Evolutionary conservation across 2,329 filamentous ascomycete species (phyloP).

Genomic region (Penicillium decumbens): DNA sequence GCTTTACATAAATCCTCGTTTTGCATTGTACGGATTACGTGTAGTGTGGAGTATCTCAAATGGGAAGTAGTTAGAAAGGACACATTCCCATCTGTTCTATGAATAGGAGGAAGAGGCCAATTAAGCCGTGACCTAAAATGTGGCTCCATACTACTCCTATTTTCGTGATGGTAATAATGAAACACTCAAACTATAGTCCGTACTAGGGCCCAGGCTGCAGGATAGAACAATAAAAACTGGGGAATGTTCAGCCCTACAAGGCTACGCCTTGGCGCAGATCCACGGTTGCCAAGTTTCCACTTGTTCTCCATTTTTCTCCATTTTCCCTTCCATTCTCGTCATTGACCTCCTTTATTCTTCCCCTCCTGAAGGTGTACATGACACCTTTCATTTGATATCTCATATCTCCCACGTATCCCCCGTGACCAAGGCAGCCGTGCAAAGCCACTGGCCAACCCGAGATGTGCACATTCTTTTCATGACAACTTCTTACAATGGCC

Average conservation of each 20-base stretch:
- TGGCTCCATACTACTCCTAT: no score
- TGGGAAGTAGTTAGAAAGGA: no score
- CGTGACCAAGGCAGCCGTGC: neutral
- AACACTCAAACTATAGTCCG: no score
- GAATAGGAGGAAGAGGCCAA: neutral
- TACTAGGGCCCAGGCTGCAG: neutral
- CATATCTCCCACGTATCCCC: neutral
- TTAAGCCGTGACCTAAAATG: neutral
- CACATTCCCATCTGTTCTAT: neutral
- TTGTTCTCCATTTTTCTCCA: neutral
- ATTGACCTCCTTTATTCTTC: neutral
- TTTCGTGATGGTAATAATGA: neutral
- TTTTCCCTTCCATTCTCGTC: neutral
- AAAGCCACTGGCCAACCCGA: constrained; percentile 2
- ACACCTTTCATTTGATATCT: neutral
- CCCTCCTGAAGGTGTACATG: neutral
- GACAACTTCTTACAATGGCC: constrained; percentile 10
- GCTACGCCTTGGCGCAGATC: constrained; percentile 15
- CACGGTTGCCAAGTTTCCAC: neutral
- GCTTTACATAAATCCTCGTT: neutral
- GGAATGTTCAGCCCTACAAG: constrained; percentile 25
- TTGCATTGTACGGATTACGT: neutral
- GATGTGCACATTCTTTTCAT: constrained; percentile 7
- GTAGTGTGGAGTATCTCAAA: neutral
- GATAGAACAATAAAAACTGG: neutral